phyloP scores from a whole-genome alignment of 169 alveolate species.

The Cryptosporidium meleagridis region DNA sequence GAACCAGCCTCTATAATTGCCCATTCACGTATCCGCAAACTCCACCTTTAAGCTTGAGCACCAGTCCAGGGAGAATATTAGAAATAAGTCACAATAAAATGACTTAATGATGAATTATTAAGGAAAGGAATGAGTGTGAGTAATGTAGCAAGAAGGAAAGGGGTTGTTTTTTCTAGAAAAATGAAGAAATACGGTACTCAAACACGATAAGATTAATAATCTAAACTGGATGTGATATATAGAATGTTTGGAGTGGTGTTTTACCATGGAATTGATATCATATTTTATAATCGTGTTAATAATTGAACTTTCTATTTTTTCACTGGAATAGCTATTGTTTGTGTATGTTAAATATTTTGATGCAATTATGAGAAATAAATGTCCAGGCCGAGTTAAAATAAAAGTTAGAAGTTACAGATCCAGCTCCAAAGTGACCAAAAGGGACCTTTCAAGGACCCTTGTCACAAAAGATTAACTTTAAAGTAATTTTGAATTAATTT shows the following conservation, averaged over 20 bases:
- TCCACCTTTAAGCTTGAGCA: neutral
- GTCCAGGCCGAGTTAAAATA: neutral
- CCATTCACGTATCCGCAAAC: neutral
- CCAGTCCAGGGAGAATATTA: neutral
- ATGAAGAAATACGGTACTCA: slow-evolving; percentile 6
- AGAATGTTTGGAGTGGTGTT: neutral
- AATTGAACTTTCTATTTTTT: neutral
- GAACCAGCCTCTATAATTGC: too few species aligned
- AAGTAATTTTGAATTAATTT: neutral
- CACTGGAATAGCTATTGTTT: neutral
- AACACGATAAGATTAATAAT: slow-evolving; percentile 24
- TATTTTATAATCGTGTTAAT: neutral
- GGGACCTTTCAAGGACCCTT: slow-evolving; percentile 7
- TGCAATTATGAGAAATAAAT: neutral
- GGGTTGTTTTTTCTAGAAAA: slow-evolving; percentile 1
- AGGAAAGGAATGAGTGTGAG: neutral
- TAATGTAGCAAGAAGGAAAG: neutral
- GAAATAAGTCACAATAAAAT: neutral
- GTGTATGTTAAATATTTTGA: neutral
- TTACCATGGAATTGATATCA: neutral
- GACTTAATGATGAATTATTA: neutral
- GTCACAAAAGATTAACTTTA: neutral
- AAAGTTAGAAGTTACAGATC: neutral
- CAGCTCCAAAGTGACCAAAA: neutral
- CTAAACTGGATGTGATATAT: slow-evolving; percentile 30